phyloP scores from a whole-genome alignment of 1,139 yeast genomes.

The Cylindricascospora bacillispora region DNA sequence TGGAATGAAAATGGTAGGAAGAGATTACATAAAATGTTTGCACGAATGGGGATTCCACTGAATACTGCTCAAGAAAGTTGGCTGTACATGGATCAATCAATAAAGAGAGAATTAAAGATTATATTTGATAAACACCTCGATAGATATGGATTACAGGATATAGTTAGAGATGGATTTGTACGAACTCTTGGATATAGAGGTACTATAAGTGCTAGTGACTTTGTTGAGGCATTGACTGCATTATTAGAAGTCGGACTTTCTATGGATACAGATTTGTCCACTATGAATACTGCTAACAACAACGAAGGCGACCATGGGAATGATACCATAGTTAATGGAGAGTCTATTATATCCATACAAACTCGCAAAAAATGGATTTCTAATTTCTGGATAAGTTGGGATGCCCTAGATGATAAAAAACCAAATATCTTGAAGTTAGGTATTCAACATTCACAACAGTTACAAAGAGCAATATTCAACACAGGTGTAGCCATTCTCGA shows the following conservation, averaged over 20 bases:
- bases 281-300: constrained; percentile 11
- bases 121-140: constrained; percentile 63
- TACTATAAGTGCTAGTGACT: constrained; percentile 82
- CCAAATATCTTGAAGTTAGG: constrained; percentile 58
- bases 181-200: constrained; percentile 82
- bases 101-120: constrained; percentile 60
- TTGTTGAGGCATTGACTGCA: constrained; percentile 80
- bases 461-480: constrained; percentile 75
- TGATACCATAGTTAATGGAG: constrained; percentile 19
- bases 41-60: constrained; percentile 89
- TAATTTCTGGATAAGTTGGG: constrained; percentile 95
- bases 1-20: constrained; percentile 93
- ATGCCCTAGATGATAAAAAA: constrained; percentile 50
- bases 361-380: constrained; percentile 58
- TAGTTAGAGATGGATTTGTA: constrained; percentile 75
- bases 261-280: constrained; percentile 5
- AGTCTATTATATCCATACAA: constrained; percentile 23
- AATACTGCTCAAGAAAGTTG: constrained; percentile 84
- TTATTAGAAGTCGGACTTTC: constrained; percentile 53
- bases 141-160: constrained; percentile 69
- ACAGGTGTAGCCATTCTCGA: constrained; percentile 86
- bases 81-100: constrained; percentile 75
- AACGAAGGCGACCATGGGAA: constrained; percentile 20
- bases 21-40: constrained; percentile 78
- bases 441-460: constrained; percentile 60